Conservation (phyloP, 2,329 filamentous ascomycete species). For the Pestalotiopsis sp. region DNA sequence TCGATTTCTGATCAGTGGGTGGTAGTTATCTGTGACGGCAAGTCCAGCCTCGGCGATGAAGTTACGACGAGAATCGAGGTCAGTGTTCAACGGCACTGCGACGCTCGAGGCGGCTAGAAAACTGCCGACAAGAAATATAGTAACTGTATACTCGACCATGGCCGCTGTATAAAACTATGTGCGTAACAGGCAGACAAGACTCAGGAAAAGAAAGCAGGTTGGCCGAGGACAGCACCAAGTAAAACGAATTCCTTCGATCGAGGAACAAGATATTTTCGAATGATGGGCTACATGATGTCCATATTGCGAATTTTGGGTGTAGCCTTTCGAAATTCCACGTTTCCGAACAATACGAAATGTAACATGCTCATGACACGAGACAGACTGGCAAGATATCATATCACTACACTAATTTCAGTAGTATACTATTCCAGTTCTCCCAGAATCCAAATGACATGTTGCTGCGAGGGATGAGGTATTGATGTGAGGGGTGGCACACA, state of each 20-base stretch:
- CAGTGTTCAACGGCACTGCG: slow-evolving; percentile 16
- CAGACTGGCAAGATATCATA: not conserved
- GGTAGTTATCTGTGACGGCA: slow-evolving; percentile 20
- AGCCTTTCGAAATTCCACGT: too few relatives aligned
- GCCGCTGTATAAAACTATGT: too few relatives aligned
- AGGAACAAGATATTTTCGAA: not conserved
- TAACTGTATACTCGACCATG: too few relatives aligned
- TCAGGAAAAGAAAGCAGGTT: not conserved
- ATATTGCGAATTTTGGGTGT: not conserved
- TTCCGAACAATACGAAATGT: not conserved
- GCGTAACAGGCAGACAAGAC: too few relatives aligned
- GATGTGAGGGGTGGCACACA: not conserved
- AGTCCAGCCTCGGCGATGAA: slow-evolving; percentile 20
- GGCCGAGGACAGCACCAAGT: too few relatives aligned
- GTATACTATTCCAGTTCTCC: not conserved
- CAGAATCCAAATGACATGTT: not conserved
- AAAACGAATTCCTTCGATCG: not conserved
- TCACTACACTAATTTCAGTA: not conserved
- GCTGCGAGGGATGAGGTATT: not conserved
- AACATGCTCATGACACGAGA: not conserved
- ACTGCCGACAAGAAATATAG: slow-evolving; percentile 14
- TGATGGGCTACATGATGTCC: not conserved
- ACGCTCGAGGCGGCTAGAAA: slow-evolving; percentile 12
- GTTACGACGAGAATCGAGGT: slow-evolving; percentile 13
- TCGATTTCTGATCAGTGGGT: slow-evolving; percentile 17